A percentile compares a stretch with the other conserved stretches of the same genome.
Conservation (phyloP, 2,329 filamentous ascomycete genomes). For the Coniochaeta ligniaria region DNA sequence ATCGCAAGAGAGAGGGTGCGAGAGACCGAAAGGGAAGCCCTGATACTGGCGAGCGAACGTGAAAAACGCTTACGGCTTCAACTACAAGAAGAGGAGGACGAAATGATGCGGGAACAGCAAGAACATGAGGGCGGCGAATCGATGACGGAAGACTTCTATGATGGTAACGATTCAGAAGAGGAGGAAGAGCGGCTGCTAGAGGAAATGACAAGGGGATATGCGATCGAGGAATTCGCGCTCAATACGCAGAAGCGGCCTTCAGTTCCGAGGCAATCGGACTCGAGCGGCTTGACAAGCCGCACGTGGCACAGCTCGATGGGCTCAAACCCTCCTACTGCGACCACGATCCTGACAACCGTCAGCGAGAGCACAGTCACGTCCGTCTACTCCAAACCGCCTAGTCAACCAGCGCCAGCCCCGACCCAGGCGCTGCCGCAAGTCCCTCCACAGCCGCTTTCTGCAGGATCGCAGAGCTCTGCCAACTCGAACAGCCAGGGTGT, state of each 20-base stretch:
- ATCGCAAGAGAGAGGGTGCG: slow-evolving; percentile 68
- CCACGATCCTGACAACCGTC: slow-evolving; percentile 64
- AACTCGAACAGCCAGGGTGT: slow-evolving; percentile 39
- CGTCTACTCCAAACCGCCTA: slow-evolving; percentile 19
- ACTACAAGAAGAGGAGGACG: slow-evolving; percentile 36
- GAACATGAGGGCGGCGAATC: slow-evolving; percentile 11
- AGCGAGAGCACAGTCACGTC: slow-evolving; percentile 44
- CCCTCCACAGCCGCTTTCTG: slow-evolving; percentile 28
- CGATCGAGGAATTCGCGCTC: slow-evolving; percentile 77
- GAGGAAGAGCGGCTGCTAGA: slow-evolving; percentile 77
- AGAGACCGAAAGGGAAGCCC: slow-evolving; percentile 65
- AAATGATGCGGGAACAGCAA: slow-evolving; percentile 18
- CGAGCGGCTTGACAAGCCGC: slow-evolving; percentile 67
- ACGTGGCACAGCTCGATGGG: slow-evolving; percentile 76
- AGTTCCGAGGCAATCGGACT: slow-evolving; percentile 72
- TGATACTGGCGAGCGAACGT: slow-evolving; percentile 52
- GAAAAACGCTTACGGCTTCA: slow-evolving; percentile 43
- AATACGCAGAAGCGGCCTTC: slow-evolving; percentile 58
- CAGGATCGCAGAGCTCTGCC: slow-evolving; percentile 16
- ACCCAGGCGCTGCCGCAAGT: slow-evolving; percentile 37
- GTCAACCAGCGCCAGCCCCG: slow-evolving; percentile 37
- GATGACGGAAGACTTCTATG: slow-evolving; percentile 49
- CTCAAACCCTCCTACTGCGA: slow-evolving; percentile 63
- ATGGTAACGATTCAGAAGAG: slow-evolving; percentile 59
- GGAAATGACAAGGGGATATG: slow-evolving; percentile 79